A percentile compares a stretch with the other conserved stretches of the same genome.
Conservation (phyloP, 306 rosid species). For the Prosopis cineraria region DNA sequence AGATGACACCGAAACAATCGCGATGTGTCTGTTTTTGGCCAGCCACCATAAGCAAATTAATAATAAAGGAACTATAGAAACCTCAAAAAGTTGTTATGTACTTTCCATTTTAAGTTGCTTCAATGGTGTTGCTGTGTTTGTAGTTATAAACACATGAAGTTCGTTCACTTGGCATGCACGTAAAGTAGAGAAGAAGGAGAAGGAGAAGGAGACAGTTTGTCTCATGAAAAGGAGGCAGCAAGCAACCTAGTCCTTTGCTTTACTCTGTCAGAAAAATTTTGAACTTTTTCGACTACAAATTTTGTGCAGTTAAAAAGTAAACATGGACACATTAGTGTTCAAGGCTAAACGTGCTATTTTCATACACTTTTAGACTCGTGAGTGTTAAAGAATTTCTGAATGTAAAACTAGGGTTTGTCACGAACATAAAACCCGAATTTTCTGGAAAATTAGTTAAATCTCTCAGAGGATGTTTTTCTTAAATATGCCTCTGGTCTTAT, state of each 20-base stretch:
- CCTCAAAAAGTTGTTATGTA: background rate
- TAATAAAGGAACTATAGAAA: background rate
- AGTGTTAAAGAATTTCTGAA: background rate
- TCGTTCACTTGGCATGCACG: slow-evolving; percentile 80
- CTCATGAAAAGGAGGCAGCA: slow-evolving; percentile 68
- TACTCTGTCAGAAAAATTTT: background rate
- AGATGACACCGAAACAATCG: background rate
- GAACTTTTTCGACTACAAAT: background rate
- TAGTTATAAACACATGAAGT: background rate
- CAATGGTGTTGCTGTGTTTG: background rate
- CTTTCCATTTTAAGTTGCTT: background rate
- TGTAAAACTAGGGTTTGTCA: background rate
- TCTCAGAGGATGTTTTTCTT: background rate
- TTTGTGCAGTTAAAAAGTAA: background rate
- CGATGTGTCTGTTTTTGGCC: background rate
- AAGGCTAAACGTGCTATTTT: background rate
- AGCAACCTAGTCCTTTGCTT: slow-evolving; percentile 45
- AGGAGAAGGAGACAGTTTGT: slow-evolving; percentile 45
- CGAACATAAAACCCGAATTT: background rate
- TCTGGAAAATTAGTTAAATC: background rate
- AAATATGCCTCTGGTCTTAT: too few species aligned
- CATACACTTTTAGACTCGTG: background rate
- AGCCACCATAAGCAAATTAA: background rate
- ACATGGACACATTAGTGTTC: too few species aligned
- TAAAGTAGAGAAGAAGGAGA: slow-evolving; percentile 57